Evolutionary conservation across 352 stramenopile species (phyloP).

Genomic region (Aphanomyces euteiches): DNA sequence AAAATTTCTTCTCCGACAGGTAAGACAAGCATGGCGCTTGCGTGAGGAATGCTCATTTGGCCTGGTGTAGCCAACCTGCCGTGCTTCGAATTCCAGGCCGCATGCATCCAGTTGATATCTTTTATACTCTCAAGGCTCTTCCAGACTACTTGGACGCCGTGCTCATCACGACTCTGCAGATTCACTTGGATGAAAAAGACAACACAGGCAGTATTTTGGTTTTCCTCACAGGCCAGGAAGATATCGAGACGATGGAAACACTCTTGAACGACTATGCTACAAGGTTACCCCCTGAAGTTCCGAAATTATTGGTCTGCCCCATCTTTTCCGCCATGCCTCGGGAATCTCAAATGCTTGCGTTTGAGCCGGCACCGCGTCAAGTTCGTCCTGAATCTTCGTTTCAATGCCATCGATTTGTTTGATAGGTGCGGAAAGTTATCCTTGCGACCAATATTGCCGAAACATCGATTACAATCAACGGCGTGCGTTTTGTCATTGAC

Average conservation of each 20-base stretch:
- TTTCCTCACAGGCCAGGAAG: constrained; percentile 94
- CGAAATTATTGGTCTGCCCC: constrained; percentile 88
- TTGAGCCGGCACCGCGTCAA: constrained; percentile 71
- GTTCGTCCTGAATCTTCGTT: constrained; percentile 3
- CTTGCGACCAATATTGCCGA: constrained; percentile 95
- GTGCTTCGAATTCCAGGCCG: constrained; percentile 86
- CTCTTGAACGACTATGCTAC: constrained; percentile 80
- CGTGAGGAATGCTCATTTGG: background rate
- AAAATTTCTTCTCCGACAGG: constrained; percentile 90
- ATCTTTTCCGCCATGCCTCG: constrained; percentile 95
- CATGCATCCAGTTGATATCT: constrained; percentile 87
- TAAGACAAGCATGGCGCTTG: background rate
- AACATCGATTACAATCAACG: constrained; percentile 98
- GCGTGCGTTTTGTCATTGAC: constrained; percentile 87
- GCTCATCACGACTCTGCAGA: constrained; percentile 85
- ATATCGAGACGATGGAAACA: constrained; percentile 92
- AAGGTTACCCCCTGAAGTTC: constrained; percentile 55
- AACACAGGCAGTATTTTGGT: constrained; percentile 89
- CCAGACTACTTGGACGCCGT: constrained; percentile 88
- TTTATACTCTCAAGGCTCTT: constrained; percentile 84
- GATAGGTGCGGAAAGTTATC: constrained; percentile 87
- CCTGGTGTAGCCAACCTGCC: constrained; percentile 39
- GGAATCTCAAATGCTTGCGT: constrained; percentile 93
- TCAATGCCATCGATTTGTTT: constrained; percentile 2
- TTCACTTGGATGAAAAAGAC: constrained; percentile 77